Evolutionary conservation across 768 basidiomycete species (phyloP), one percentile per base, ranked within the genome.

Genomic region (Termitomyces sp.): DNA sequence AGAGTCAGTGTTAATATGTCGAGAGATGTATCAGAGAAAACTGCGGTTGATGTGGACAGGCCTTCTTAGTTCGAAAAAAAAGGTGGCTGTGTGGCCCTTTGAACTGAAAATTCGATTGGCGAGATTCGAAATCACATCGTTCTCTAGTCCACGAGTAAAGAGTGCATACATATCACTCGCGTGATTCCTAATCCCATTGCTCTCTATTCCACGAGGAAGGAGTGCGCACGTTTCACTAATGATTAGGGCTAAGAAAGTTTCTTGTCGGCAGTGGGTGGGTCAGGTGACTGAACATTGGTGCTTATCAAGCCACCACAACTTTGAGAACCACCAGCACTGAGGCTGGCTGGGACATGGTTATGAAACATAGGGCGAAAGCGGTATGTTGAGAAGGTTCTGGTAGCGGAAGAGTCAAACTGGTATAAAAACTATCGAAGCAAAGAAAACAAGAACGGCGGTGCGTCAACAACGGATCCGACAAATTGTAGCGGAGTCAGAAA

Each of bases 401-500:
- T 18, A n/a, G 22, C 6, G 13, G 13, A 29, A n/a, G 6, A 20
- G 8, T 29, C 37, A 13, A 18, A 29, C 15, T 7, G 5, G 26
- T 10, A 15, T 10, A 13, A 7, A 31, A 9, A 18, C 7, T 16
- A 34, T 15, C 29, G 24, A 44, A 37, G 12, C 33, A 51, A 37
- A 28, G n/a, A 20, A 33, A 61, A 50, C 51, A 49, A 53, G 26
- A 29, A 55, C 51, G 56, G 57, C 57, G 36, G 57, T 62, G 61
- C 53, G 55, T 54, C 34, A 56, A 57, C 56, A 58, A 46, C 72
- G 72, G 73, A 68, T 63, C 69, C 72, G 72, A 71, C 55, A 69
- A 65, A 64, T 73, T 73, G 69, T 65, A 73, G 75, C 77, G 76
- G 76, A 77, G 76, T 76, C 74, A 72, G 70, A 76, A 74, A 71